Evolutionary conservation across 345 rosid species (phyloP).

Genomic region (Citrus medica): DNA sequence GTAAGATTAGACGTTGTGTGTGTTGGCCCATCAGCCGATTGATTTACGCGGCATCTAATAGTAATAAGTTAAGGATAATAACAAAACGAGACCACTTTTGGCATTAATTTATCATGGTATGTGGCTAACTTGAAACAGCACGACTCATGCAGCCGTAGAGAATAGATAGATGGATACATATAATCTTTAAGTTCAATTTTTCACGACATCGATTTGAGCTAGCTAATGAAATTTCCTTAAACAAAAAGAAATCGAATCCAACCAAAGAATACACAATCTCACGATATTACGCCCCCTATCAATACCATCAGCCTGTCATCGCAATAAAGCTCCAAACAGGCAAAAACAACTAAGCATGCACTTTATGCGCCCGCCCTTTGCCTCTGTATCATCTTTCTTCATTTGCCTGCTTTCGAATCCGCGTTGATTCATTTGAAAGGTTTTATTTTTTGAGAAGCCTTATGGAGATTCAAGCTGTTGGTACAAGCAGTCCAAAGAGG

Average conservation of each 20-base stretch:
- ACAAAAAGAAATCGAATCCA: constrained; percentile 2
- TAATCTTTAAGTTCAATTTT: not conserved
- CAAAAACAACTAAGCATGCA: not conserved
- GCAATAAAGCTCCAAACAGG: not conserved
- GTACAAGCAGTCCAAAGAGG: constrained; percentile 14
- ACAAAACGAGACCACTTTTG: not conserved
- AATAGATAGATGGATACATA: too few species aligned
- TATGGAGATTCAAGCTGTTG: constrained; percentile 41
- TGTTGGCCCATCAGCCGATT: too few species aligned
- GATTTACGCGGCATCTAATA: too few species aligned
- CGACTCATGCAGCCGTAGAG: not conserved
- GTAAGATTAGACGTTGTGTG: not conserved
- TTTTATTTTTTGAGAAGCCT: not conserved
- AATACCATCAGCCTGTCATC: constrained; percentile 2
- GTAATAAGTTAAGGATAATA: too few species aligned
- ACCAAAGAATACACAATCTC: not conserved
- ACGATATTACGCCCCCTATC: not conserved
- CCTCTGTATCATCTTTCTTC: not conserved
- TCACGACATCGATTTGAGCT: not conserved
- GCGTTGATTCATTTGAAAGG: too few species aligned
- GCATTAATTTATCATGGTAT: not conserved
- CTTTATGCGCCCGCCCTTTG: not conserved
- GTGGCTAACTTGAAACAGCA: not conserved
- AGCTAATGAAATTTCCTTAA: not conserved
- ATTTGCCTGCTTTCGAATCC: not conserved